These are phyloP conservation scores for Venturia nashicola DNA, from an alignment of 2,329 filamentous ascomycete genomes.

Conservation along the genomic window DNA sequence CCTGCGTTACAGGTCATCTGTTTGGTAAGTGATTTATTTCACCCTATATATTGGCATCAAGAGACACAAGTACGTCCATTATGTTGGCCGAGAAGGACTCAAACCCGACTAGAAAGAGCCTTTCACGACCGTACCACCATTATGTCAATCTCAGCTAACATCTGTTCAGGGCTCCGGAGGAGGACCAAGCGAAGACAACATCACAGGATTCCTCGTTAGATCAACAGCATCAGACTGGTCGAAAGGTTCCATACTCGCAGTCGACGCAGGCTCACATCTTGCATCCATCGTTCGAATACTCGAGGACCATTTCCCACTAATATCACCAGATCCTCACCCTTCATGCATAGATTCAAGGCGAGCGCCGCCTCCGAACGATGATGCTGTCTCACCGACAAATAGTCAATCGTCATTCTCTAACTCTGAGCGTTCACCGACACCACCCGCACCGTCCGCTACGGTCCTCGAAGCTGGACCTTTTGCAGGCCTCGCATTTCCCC, in stretches of 20 bases:
- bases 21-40: slow-evolving; percentile 6
- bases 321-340: slow-evolving; percentile 15
- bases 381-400: slow-evolving; percentile 8
- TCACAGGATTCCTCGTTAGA: slow-evolving; percentile 79
- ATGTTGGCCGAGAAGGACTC: neutral
- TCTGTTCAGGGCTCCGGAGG: slow-evolving; percentile 65
- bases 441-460: slow-evolving; percentile 38
- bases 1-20: slow-evolving; percentile 10
- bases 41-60: neutral
- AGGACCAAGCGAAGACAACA: slow-evolving; percentile 79
- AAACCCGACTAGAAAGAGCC: neutral
- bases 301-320: slow-evolving; percentile 39
- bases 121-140: neutral
- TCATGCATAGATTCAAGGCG: neutral
- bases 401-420: neutral
- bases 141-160: neutral
- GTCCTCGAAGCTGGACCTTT: slow-evolving; percentile 59
- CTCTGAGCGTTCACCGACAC: slow-evolving; percentile 20
- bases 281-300: slow-evolving; percentile 74
- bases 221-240: slow-evolving; percentile 69
- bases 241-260: slow-evolving; percentile 68
- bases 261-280: slow-evolving; percentile 86
- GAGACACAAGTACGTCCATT: neutral
- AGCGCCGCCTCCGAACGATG: neutral
- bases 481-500: slow-evolving; percentile 59